Base-by-base conservation (phyloP, 1,139 yeast genomes). In the Pichia norvegensis region DNA sequence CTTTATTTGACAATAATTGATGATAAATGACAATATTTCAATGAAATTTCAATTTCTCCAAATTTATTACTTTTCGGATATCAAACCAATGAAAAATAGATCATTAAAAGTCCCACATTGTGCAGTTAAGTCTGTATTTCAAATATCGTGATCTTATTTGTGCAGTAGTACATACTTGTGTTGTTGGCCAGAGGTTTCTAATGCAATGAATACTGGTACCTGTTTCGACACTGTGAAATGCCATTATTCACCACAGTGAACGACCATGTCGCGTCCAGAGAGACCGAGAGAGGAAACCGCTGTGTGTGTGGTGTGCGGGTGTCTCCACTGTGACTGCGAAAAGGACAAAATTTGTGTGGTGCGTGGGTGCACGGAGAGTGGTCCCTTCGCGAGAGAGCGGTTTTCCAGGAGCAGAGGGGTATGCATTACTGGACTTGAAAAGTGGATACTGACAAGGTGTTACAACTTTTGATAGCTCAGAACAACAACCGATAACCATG, bases 401-500 rank as follows among this genome's bases (percentile, higher is more conserved):
- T 11, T 21, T 23, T 14, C 39, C 39, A 22, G n/a, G 17, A 20
- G n/a, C n/a, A 38, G 40, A 27, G 31, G 16, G 31, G 29, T 27
- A 27, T n/a, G n/a, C n/a, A n/a, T 1, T 27, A 16, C 20, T 31
- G 21, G 19, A 17, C 16, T 16, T 31, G 35, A 31, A 16, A 31
- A 27, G 31, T 27, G 31, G 13, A 27, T 13, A 27, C 31, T 27
- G 14, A 27, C 2, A 27, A n/a, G 11, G 20, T 9, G 13, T 16
- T 31, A 16, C 8, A 16, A 8, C 6, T 11, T 31, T 31, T 16
- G 20, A 31, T 31, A 16, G 20, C 19, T 20, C 20, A 35, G 37
- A 20, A 35, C 25, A 40, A 21, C 43, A 40, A 40, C 38, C 42
- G 45, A 33, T 43, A 46, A 42, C 36, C 48, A 50, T 50, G 53